These are phyloP conservation scores for Globisporangium carolinianum DNA, from an alignment of 352 stramenopile genomes.

Conservation along the genomic window DNA sequence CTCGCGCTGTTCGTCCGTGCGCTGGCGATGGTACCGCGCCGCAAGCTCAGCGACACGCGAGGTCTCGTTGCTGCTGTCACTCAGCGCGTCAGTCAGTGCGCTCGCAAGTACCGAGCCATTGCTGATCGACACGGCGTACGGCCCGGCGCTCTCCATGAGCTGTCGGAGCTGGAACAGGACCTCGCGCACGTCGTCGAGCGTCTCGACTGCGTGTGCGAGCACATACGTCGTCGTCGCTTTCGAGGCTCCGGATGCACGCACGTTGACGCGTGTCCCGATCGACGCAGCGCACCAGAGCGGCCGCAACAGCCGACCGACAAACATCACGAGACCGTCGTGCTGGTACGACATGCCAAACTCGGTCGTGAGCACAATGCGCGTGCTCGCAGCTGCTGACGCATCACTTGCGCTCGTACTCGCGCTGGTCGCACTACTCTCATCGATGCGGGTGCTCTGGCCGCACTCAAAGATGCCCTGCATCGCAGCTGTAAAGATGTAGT, in stretches of 20 bases:
- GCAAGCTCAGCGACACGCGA: conserved; percentile 62
- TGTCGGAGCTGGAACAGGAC: conserved; percentile 80
- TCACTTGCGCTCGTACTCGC: conserved; percentile 14
- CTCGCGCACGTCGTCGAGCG: conserved; percentile 68
- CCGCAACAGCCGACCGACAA: conserved; percentile 71
- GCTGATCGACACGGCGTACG: conserved; percentile 72
- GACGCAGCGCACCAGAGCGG: conserved; percentile 67
- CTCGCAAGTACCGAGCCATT: conserved; percentile 50
- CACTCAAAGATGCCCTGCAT: conserved; percentile 85
- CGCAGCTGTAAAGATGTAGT: conserved; percentile 71
- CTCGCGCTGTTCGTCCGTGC: conserved; percentile 66
- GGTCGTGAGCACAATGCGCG: conserved; percentile 77
- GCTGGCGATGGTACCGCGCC: conserved; percentile 61
- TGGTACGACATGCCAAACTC: conserved; percentile 86
- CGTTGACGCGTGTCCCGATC: conserved; percentile 37
- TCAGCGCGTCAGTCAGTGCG: conserved; percentile 31
- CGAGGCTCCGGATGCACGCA: conserved; percentile 13
- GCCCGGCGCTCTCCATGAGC: conserved; percentile 70
- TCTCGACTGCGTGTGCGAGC: conserved; percentile 33
- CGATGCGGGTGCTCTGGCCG: conserved; percentile 25
- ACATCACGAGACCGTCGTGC: conserved; percentile 77
- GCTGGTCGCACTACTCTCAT: conserved; percentile 19
- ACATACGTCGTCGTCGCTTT: conserved; percentile 30
- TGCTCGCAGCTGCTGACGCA: conserved; percentile 24
- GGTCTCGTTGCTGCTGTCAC: conserved; percentile 27